These are phyloP conservation scores for Penicilliopsis zonata DNA, from an alignment of 495 filamentous ascomycete genomes.

Conservation along the genomic window DNA sequence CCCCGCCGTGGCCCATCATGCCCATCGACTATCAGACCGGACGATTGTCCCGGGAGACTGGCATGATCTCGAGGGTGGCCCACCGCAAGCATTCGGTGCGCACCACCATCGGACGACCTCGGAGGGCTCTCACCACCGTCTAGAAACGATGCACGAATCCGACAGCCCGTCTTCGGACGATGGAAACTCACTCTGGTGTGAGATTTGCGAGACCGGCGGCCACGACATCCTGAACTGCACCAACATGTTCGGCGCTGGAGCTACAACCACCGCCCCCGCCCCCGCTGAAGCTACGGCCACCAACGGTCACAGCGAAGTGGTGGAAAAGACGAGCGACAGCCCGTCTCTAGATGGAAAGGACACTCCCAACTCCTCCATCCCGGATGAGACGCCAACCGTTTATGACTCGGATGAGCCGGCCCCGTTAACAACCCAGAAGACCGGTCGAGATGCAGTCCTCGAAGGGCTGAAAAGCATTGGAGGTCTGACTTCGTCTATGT, in stretches of 20 bases:
- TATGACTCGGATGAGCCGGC: conserved; percentile 7
- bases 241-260: conserved; percentile 54
- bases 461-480: conserved; percentile 53
- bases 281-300: not conserved
- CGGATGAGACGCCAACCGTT: conserved; percentile 4
- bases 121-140: conserved; percentile 20
- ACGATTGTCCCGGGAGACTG: conserved; percentile 34
- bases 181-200: conserved; percentile 77
- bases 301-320: not conserved
- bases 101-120: conserved; percentile 16
- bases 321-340: not conserved
- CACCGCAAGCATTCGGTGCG: conserved; percentile 12
- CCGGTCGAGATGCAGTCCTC: conserved; percentile 43
- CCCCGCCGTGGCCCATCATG: conserved; percentile 16
- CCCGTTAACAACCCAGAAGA: conserved; percentile 24
- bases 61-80: conserved; percentile 26
- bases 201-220: conserved; percentile 87
- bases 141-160: conserved; percentile 56
- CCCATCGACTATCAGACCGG: conserved; percentile 33
- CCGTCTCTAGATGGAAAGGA: conserved; percentile 9
- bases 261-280: conserved; percentile 17
- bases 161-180: conserved; percentile 62
- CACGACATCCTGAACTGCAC: conserved; percentile 92
- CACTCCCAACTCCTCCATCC: conserved; percentile 9
- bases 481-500: conserved; percentile 24